Evolutionary conservation across 352 stramenopile species (phyloP).

Genomic region (Globisporangium sylvaticum): DNA sequence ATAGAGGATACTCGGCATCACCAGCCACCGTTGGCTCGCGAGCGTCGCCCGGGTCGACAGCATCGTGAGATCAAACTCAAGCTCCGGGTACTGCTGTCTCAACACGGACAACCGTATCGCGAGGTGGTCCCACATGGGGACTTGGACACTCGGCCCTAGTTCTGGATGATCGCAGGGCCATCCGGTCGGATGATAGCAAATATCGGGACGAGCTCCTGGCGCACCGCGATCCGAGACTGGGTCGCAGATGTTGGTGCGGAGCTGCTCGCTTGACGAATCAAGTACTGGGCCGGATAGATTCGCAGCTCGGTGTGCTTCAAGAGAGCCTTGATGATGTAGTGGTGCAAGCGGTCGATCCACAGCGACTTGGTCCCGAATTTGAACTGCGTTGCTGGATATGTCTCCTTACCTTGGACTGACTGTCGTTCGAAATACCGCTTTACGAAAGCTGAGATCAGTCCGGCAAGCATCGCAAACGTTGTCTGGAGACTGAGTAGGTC

Average conservation of each 20-base stretch:
- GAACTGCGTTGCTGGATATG: not conserved
- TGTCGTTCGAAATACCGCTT: conserved; percentile 1
- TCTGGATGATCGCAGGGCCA: conserved; percentile 29
- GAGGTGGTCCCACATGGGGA: conserved; percentile 32
- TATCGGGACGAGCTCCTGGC: not conserved
- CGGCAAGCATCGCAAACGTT: conserved; percentile 31
- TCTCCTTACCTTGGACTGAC: not conserved
- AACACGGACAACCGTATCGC: conserved; percentile 23
- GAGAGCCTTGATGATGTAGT: conserved; percentile 20
- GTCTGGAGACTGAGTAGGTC: conserved; percentile 19
- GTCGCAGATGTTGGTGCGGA: conserved; percentile 25
- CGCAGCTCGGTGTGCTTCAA: conserved; percentile 20
- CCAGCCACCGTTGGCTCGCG: conserved; percentile 12
- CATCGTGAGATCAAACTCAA: conserved; percentile 28
- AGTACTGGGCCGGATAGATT: conserved; percentile 24
- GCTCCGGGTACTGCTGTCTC: conserved; percentile 22
- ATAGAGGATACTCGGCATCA: not conserved
- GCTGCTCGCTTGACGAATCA: conserved; percentile 6
- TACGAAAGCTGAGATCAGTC: conserved; percentile 18
- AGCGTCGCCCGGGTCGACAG: conserved; percentile 17
- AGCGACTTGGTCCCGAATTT: conserved; percentile 23
- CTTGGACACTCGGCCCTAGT: conserved; percentile 9
- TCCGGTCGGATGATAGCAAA: conserved; percentile 8
- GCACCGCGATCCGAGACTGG: not conserved
- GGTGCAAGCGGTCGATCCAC: conserved; percentile 34